These are phyloP conservation scores for Colletotrichum orchidophilum DNA, from an alignment of 2,329 filamentous ascomycete species.

Conservation along the genomic window DNA sequence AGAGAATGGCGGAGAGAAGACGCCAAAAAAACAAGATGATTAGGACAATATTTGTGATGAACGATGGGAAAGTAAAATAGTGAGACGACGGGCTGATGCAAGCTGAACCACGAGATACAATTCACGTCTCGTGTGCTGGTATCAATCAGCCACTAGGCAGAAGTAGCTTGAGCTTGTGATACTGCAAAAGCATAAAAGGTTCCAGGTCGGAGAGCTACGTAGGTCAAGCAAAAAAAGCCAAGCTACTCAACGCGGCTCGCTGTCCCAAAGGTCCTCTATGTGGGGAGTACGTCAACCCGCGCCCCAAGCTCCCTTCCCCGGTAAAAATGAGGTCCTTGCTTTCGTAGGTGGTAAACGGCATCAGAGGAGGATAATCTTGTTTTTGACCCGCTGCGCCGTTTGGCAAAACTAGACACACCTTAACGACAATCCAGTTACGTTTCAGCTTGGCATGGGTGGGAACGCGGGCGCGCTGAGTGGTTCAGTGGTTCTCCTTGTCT, in stretches of 20 bases:
- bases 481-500: not conserved
- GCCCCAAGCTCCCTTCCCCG: slow-evolving; percentile 2
- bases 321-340: not conserved
- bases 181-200: not conserved
- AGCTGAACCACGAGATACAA: slow-evolving; percentile 12
- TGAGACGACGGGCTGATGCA: slow-evolving; percentile 23
- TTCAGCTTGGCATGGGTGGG: slow-evolving; percentile 6
- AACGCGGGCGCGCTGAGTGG: not conserved
- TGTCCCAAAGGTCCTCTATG: not conserved
- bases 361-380: not conserved
- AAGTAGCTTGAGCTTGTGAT: not conserved
- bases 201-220: not conserved
- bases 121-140: slow-evolving; percentile 12
- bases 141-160: slow-evolving; percentile 7
- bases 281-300: slow-evolving; percentile 11
- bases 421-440: not conserved
- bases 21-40: not conserved
- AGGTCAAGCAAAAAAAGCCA: not conserved
- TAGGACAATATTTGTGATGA: not conserved
- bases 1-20: not conserved
- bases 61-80: not conserved
- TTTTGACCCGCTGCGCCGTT: slow-evolving; percentile 4
- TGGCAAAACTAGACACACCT: not conserved
- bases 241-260: not conserved
- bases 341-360: not conserved